A percentile compares a stretch with the other conserved stretches of the same genome.
These are phyloP conservation scores for Bipolaris sorokiniana DNA, from an alignment of 2,329 filamentous ascomycete species.

Conservation along the genomic window DNA sequence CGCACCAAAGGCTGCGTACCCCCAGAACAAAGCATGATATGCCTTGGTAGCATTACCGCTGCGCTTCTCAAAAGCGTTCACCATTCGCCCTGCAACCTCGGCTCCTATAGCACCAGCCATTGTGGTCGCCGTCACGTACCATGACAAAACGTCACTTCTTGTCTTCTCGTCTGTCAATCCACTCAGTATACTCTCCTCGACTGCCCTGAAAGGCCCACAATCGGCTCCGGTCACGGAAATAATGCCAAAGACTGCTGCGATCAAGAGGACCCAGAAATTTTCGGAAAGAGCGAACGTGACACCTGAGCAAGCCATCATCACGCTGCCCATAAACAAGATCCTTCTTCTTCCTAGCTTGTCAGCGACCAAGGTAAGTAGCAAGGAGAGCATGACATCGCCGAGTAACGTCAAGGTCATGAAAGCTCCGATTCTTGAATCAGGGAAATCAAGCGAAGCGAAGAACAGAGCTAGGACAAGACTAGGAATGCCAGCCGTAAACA, in stretches of 20 bases:
- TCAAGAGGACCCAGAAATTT: conserved; percentile 48
- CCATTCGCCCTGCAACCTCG: conserved; percentile 49
- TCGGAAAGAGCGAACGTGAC: conserved; percentile 44
- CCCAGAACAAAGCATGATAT: conserved; percentile 52
- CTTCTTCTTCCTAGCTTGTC: conserved; percentile 45
- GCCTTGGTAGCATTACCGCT: conserved; percentile 47
- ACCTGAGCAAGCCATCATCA: conserved; percentile 48
- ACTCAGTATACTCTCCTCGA: conserved; percentile 47
- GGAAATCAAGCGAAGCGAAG: conserved; percentile 45
- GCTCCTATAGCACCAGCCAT: conserved; percentile 46
- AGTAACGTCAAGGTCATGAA: conserved; percentile 52
- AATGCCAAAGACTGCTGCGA: conserved; percentile 49
- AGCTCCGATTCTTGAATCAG: conserved; percentile 46
- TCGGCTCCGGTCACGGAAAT: conserved; percentile 47
- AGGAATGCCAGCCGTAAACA: conserved; percentile 48
- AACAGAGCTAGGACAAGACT: conserved; percentile 48
- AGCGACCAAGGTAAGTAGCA: conserved; percentile 49
- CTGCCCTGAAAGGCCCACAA: conserved; percentile 44
- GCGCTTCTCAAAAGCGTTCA: conserved; percentile 48
- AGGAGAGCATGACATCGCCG: conserved; percentile 47
- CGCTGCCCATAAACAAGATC: conserved; percentile 45
- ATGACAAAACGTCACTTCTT: conserved; percentile 47
- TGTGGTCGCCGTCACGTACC: conserved; percentile 49
- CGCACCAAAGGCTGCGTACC: conserved; percentile 52
- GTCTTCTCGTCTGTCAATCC: conserved; percentile 45